phyloP scores from a whole-genome alignment of 2,329 filamentous ascomycete genomes.

The Penicillium frequentans region DNA sequence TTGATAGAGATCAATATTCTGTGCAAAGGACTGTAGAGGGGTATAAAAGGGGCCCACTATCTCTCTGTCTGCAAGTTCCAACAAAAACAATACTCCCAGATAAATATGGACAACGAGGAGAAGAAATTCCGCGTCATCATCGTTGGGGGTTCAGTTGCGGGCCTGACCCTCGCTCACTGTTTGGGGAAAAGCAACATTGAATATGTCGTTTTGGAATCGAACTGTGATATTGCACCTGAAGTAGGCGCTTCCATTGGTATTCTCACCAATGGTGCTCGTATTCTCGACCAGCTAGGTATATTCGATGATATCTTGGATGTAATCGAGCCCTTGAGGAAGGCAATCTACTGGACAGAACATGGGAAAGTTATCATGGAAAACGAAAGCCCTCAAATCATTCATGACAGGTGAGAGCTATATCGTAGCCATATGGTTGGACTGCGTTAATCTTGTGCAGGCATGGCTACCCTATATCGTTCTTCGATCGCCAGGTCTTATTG shows the following conservation, averaged over 20 bases:
- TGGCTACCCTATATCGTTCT: background rate
- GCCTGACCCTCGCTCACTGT: slow-evolving; percentile 47
- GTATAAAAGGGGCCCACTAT: too few relatives aligned
- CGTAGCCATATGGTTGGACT: background rate
- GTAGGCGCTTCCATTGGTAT: slow-evolving; percentile 53
- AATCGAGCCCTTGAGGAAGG: slow-evolving; percentile 9
- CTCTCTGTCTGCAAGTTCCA: too few relatives aligned
- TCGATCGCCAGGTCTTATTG: background rate
- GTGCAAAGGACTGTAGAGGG: too few relatives aligned
- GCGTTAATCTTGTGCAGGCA: background rate
- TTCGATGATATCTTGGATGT: slow-evolving; percentile 31
- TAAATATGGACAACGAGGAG: background rate
- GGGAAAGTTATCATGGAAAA: background rate
- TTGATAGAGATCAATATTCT: too few relatives aligned
- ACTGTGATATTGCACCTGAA: slow-evolving; percentile 34
- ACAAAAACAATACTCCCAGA: too few relatives aligned
- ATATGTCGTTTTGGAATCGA: slow-evolving; percentile 42
- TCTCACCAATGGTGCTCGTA: slow-evolving; percentile 44
- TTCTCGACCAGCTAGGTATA: slow-evolving; percentile 53
- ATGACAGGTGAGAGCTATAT: background rate
- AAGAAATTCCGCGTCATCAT: slow-evolving; percentile 41
- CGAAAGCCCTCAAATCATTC: background rate
- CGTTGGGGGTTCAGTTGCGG: slow-evolving; percentile 51
- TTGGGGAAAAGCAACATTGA: slow-evolving; percentile 37
- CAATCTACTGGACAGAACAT: background rate